Evolutionary conservation across 179 eudicot species (phyloP), one percentile per base, ranked within the genome.

Genomic region (Silene noctiflora): DNA sequence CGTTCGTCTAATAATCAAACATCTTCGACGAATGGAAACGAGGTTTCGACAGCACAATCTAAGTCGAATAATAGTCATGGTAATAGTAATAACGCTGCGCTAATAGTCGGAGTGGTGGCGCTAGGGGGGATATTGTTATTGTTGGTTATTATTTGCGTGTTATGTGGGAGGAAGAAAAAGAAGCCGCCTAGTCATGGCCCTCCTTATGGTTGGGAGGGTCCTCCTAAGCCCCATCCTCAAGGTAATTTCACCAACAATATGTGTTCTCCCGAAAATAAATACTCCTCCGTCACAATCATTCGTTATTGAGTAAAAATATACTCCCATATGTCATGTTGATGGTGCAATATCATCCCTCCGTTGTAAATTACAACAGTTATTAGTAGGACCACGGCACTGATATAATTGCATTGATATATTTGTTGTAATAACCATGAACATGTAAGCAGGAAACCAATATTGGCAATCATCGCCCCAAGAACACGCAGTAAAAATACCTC

Each of bases 91-190:
- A 55, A 55, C 20, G 46, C 22, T 0, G 77, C 77, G 20, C 6
- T 85, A 29, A 67, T 89, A 71, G 80, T 62, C 0, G 92, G 85
- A 25, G 71, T 78, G 59, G 78, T 73, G 6, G 75, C 66, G 3
- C 84, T 25, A 0, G 83, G 88, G 5, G 67, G 76, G 0, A 2
- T 87, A 31, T 2, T 93, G 48, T 13, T 93, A 56, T 80, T 87
- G 14, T 10, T 81, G 67, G 6, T 86, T 8, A 10, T 83, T 29
- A 29, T 84, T 46, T 87, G 87, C 51, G 42, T 84, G 20, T 1
- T 78, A 16, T 89, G 81, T 63, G 29, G 44, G 0, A 85, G 77
- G 73, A 91, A 66, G 83, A 92, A 85, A 88, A 84, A 75, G 78
- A 91, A 73, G 80, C 89, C 69, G 70, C 65, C 72, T 7, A 46